phyloP scores from a whole-genome alignment of 768 basidiomycete genomes.

The Arthromyces matolae region DNA sequence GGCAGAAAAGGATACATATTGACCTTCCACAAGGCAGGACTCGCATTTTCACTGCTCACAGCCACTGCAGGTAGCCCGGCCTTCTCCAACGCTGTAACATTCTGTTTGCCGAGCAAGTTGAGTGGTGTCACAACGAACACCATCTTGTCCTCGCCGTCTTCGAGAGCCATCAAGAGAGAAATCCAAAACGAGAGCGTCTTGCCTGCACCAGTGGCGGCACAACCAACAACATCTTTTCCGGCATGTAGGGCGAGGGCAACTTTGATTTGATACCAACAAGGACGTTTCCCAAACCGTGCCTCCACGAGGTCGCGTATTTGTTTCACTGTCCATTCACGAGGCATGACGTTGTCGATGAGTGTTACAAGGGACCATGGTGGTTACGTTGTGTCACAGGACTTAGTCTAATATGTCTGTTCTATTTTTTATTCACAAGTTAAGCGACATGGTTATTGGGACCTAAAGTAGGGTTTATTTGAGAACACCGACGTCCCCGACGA shows the following conservation, averaged over 20 bases:
- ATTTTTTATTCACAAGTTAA: no score
- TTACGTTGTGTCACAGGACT: no score
- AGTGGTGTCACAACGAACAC: slow-evolving; percentile 26
- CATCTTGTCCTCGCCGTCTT: slow-evolving; percentile 11
- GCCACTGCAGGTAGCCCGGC: slow-evolving; percentile 17
- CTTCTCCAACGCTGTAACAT: slow-evolving; percentile 11
- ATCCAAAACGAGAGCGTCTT: slow-evolving; percentile 18
- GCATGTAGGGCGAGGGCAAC: no score
- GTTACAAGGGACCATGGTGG: no score
- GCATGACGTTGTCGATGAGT: no score
- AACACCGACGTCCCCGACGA: no score
- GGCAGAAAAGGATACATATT: no score
- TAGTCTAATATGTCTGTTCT: no score
- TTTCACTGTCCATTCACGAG: slow-evolving; percentile 1
- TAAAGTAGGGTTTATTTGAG: no score
- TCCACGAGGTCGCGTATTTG: slow-evolving; percentile 4
- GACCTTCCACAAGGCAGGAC: no score
- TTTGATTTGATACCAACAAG: slow-evolving; percentile 13
- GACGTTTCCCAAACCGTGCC: slow-evolving; percentile 15
- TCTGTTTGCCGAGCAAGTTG: slow-evolving; percentile 29
- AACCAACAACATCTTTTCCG: slow-evolving; percentile 11
- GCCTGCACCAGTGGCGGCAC: slow-evolving; percentile 2
- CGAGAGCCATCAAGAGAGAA: slow-evolving; percentile 13
- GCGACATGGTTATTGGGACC: no score
- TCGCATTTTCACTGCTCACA: slow-evolving; percentile 16